These are phyloP conservation scores for Diaporthe nobilis DNA, from an alignment of 2,329 filamentous ascomycete genomes.

Conservation along the genomic window DNA sequence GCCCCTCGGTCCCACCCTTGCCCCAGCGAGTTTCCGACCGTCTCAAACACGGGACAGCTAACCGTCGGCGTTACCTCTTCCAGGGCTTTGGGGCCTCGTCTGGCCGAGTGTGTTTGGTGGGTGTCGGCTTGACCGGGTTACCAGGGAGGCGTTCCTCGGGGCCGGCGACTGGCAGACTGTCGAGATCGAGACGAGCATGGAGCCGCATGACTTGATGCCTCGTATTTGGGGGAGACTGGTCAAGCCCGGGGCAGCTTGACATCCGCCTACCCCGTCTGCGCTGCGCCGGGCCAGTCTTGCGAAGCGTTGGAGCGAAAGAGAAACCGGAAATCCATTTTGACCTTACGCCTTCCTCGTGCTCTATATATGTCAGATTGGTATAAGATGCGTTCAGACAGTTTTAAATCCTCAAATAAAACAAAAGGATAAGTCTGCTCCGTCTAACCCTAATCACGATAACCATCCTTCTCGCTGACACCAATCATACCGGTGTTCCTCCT, in stretches of 20 bases:
- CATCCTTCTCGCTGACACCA: conserved; percentile 58
- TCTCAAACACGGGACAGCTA: not conserved
- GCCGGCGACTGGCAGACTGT: conserved; percentile 52
- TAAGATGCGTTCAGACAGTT: conserved; percentile 18
- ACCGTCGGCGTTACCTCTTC: not conserved
- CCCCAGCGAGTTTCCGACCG: too few relatives aligned
- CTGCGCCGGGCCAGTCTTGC: not conserved
- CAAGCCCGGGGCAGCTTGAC: conserved; percentile 43
- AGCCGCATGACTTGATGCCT: conserved; percentile 49
- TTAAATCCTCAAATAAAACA: not conserved
- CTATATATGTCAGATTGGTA: conserved; percentile 39
- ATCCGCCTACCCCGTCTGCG: not conserved
- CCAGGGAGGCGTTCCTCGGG: conserved; percentile 47
- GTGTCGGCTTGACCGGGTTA: conserved; percentile 49
- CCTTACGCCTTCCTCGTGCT: conserved; percentile 36
- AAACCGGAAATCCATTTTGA: conserved; percentile 33
- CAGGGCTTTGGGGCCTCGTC: conserved; percentile 49
- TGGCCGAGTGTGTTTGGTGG: conserved; percentile 52
- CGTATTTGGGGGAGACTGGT: conserved; percentile 51
- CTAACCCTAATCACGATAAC: conserved; percentile 48
- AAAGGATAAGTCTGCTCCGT: not conserved
- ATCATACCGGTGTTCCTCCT: conserved; percentile 65
- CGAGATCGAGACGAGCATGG: conserved; percentile 47
- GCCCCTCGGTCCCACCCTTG: too few relatives aligned
- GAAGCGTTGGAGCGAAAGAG: not conserved